Evolutionary conservation across 257 asterid genomes (phyloP), one percentile per base, ranked within the genome.

Genomic region (Paulownia fortunei): DNA sequence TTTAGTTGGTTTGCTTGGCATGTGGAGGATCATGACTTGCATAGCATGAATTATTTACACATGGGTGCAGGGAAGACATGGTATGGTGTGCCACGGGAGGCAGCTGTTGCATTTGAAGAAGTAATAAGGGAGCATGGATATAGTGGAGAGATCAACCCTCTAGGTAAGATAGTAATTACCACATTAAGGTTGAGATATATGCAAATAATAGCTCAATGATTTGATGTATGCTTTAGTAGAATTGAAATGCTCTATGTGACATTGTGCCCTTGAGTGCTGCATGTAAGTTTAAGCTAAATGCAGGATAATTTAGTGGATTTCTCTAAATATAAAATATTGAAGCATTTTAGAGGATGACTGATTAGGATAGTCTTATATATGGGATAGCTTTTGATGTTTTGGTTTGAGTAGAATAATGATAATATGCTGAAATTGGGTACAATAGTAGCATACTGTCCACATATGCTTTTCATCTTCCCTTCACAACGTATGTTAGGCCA

Each of bases 1-100:
- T 93, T 96, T 83, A 96, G 99, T 73, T 96, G 99, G 99, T 96
- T 96, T 85, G 99, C 99, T 80, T 96, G 99, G 99, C 99, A 96
- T 75, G 99, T 93, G 42, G 99, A 96, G 86, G 99, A 96, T 89
- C 99, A 96, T 85, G 99, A 96, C 80, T 88, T 96, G 87, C 99
- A 96, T 81, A 96, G 99, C 88, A 88, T 96, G 95, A 96, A 96
- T 87, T 96, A 92, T 87, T 63, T 92, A 72, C 99, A 96, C 49
- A 82, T 82, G 82, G 99, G 99, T 62, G 89, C 98, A 0, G 93
- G 95, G 49, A 96, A 96, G 85, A 96, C 99, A 0, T 96, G 99
- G 99, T 96, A 96, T 61, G 99, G 99, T 42, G 99, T 96, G 73
- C 99, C 99, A 0, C 82, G 87, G 60, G 99, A 88, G 81, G 98